Evolutionary conservation across 2,329 filamentous ascomycete species (phyloP), one percentile per base, ranked within the genome.

Genomic region (Aureobasidium sp.): DNA sequence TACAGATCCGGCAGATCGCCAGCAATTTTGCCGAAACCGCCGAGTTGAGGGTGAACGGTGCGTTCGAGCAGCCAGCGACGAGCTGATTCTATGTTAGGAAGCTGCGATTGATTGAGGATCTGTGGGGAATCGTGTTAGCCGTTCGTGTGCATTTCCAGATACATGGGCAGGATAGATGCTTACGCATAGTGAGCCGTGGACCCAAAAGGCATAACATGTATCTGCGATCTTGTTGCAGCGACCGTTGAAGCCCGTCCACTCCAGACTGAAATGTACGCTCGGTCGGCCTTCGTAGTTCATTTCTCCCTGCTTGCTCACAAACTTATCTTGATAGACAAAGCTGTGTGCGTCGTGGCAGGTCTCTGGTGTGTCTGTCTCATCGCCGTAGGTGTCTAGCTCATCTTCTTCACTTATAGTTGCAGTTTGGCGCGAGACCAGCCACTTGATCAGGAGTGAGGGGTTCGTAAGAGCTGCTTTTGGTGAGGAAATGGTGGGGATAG

Each of bases 121-220:
- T 70, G 5, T 27, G 8, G 1, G 20, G 3, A 13, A 5, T 42
- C 7, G 15, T 29, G 39, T 50, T 20, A 53, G 58, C 27, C 15
- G 17, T 41, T 8, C 10, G 20, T 20, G 9, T 20, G 36, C 4
- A 6, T n/a, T 36, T 46, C 17, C 55, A 23, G 57, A 23, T 20
- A 20, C 20, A 20, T 20, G 20, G 63, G 17, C 10, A 26, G 8
- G 51, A 12, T 5, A 29, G 39, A 26, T 44, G 47, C 72, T 68
- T 74, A 81, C 79, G 63, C 74, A 72, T 56, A 83, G 72, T 56
- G 91, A 85, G 1, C 85, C 91, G 4, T 82, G 82, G 0, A 90
- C 90, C 94, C 94, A 99, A 80, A 93, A 99, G 26, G 86, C 88
- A 74, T 99, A 99, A 76, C 94, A 99, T 0, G 94, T 97, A 75